A percentile compares a stretch with the other conserved stretches of the same genome.
Evolutionary conservation across 2,329 filamentous ascomycete genomes (phyloP).

Genomic region (Myriosclerotinia scirpicola): DNA sequence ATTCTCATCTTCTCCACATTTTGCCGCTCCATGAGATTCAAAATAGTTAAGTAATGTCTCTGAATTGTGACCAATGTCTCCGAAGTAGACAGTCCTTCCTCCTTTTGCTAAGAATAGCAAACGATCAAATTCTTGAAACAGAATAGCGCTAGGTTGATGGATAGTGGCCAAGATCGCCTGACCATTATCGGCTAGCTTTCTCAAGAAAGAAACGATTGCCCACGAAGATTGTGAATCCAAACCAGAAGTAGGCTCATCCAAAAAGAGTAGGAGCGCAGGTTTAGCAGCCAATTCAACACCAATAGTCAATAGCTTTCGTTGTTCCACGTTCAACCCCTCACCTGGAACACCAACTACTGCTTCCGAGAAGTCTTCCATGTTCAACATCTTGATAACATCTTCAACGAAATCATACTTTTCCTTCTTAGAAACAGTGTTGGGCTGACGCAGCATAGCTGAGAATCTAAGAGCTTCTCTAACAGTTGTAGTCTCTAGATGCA

Average conservation of each 20-base stretch:
- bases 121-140: slow-evolving; percentile 88
- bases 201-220: slow-evolving; percentile 84
- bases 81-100: slow-evolving; percentile 79
- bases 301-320: slow-evolving; percentile 79
- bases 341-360: slow-evolving; percentile 89
- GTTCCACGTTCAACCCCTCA: slow-evolving; percentile 75
- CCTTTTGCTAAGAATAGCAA: slow-evolving; percentile 76
- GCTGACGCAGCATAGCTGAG: slow-evolving; percentile 83
- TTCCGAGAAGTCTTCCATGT: slow-evolving; percentile 89
- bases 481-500: slow-evolving; percentile 81
- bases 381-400: slow-evolving; percentile 85
- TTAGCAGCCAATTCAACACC: slow-evolving; percentile 95
- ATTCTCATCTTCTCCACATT: slow-evolving; percentile 69
- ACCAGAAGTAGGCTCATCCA: slow-evolving; percentile 94
- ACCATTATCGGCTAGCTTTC: slow-evolving; percentile 85
- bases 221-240: slow-evolving; percentile 92
- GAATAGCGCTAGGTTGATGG: slow-evolving; percentile 89
- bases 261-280: slow-evolving; percentile 83
- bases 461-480: slow-evolving; percentile 78
- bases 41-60: slow-evolving; percentile 59
- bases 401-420: slow-evolving; percentile 90
- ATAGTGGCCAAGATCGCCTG: slow-evolving; percentile 94
- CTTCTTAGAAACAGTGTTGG: slow-evolving; percentile 64
- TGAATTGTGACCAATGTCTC: slow-evolving; percentile 62
- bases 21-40: slow-evolving; percentile 65